Conservation (phyloP, 257 asterid genomes). For the Voacanga thouarsii region DNA sequence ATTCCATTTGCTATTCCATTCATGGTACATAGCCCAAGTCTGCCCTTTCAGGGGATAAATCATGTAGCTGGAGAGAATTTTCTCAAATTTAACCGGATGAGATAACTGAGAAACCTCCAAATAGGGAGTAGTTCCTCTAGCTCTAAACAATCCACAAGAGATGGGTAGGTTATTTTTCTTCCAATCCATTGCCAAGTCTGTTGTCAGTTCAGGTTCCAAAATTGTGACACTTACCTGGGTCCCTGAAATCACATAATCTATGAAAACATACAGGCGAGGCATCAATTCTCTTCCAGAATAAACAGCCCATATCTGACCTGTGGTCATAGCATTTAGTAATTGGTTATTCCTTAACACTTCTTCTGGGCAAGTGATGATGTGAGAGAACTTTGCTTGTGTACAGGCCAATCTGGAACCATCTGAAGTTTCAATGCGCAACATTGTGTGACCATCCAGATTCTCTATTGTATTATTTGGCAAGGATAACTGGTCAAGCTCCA, state of each 20-base stretch:
- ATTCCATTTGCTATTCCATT: slow-evolving; percentile 18
- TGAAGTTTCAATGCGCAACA: background rate
- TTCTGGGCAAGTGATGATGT: background rate
- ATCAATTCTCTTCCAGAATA: slow-evolving; percentile 16
- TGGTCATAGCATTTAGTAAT: background rate
- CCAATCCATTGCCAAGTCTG: slow-evolving; percentile 6
- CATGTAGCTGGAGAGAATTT: slow-evolving; percentile 3
- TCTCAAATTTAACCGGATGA: slow-evolving; percentile 14
- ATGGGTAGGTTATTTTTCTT: slow-evolving; percentile 13
- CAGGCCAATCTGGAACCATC: background rate
- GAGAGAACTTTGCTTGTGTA: background rate
- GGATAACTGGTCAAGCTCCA: slow-evolving; percentile 22
- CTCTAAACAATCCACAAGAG: slow-evolving; percentile 15
- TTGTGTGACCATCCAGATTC: background rate
- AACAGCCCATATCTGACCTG: slow-evolving; percentile 21
- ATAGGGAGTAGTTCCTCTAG: slow-evolving; percentile 9
- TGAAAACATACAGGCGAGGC: slow-evolving; percentile 20
- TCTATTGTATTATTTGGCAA: slow-evolving; percentile 10
- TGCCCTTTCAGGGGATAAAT: slow-evolving; percentile 27
- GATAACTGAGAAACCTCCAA: slow-evolving; percentile 16
- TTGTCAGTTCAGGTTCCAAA: slow-evolving; percentile 11
- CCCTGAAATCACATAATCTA: slow-evolving; percentile 12
- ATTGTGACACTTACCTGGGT: background rate
- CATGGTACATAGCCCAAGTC: slow-evolving; percentile 27
- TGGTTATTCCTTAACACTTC: background rate